Percentiles rank a stretch among this genome's conserved stretches.
These are phyloP conservation scores for Alisma plantagoaquatica DNA, from an alignment of 106 monocot genomes.

Conservation along the genomic window DNA sequence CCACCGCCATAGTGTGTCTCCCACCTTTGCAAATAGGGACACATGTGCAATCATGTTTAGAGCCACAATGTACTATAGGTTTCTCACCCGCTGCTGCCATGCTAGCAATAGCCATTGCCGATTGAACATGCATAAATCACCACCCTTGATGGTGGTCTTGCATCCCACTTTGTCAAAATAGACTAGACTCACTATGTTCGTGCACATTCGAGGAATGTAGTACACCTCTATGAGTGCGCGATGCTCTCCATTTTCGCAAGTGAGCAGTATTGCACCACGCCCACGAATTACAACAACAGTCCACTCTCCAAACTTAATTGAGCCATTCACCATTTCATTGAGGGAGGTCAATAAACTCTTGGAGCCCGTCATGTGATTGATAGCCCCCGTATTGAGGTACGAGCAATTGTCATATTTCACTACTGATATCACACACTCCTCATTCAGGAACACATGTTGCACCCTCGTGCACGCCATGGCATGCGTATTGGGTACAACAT, in stretches of 20 bases:
- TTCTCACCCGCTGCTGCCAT: background rate
- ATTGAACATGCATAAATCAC: background rate
- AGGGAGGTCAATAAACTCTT: background rate
- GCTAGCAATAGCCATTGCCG: background rate
- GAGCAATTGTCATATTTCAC: background rate
- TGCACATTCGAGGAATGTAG: background rate
- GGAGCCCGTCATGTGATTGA: too few relatives aligned
- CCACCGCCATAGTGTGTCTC: too few relatives aligned
- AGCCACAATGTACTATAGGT: background rate
- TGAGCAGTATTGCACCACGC: background rate
- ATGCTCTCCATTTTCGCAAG: slow-evolving; percentile 3
- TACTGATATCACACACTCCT: background rate
- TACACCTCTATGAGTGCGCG: slow-evolving; percentile 1
- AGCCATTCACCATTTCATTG: slow-evolving; percentile 1
- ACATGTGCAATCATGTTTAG: background rate
- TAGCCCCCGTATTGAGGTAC: too few relatives aligned
- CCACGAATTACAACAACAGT: too few relatives aligned
- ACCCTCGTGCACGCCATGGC: background rate
- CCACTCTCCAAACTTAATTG: slow-evolving; percentile 1
- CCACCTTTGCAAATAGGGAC: too few relatives aligned
- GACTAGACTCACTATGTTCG: background rate
- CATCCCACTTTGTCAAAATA: background rate
- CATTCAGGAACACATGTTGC: background rate
- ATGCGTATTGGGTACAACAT: background rate
- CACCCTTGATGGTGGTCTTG: background rate